phyloP scores from a whole-genome alignment of 257 asterid genomes.

The Ballota nigra region DNA sequence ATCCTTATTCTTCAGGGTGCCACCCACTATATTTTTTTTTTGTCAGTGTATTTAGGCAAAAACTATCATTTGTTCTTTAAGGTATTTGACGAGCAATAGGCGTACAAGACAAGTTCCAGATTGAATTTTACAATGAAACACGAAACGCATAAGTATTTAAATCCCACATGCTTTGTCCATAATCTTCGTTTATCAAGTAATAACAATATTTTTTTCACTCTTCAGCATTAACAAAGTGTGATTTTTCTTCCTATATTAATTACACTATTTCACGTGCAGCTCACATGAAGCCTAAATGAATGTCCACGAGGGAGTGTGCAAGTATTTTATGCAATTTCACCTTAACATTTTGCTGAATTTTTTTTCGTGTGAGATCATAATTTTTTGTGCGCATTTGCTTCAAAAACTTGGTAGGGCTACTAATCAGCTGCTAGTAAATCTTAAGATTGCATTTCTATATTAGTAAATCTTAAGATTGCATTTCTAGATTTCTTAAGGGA shows the following conservation, averaged over 20 bases:
- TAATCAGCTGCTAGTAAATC: constrained; percentile 43
- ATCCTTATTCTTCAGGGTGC: neutral
- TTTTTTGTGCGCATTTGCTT: constrained; percentile 18
- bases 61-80: constrained; percentile 19
- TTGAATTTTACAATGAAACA: constrained; percentile 68
- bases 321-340: constrained; percentile 30
- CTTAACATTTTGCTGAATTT: neutral
- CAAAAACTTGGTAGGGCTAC: constrained; percentile 84
- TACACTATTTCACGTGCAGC: constrained; percentile 44
- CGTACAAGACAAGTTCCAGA: constrained; percentile 64
- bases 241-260: constrained; percentile 10
- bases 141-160: constrained; percentile 54
- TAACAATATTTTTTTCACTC: neutral
- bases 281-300: constrained; percentile 50
- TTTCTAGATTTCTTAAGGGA: neutral
- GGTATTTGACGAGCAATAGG: constrained; percentile 75
- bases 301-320: constrained; percentile 81
- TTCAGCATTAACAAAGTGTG: neutral
- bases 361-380: constrained; percentile 9
- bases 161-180: too few relatives aligned
- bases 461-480: constrained; percentile 52
- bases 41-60: neutral
- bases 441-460: too few relatives aligned
- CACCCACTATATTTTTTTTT: neutral
- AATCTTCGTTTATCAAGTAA: too few relatives aligned